Conservation (phyloP, 2,329 filamentous ascomycete genomes). For the Albifimbria verrucaria region DNA sequence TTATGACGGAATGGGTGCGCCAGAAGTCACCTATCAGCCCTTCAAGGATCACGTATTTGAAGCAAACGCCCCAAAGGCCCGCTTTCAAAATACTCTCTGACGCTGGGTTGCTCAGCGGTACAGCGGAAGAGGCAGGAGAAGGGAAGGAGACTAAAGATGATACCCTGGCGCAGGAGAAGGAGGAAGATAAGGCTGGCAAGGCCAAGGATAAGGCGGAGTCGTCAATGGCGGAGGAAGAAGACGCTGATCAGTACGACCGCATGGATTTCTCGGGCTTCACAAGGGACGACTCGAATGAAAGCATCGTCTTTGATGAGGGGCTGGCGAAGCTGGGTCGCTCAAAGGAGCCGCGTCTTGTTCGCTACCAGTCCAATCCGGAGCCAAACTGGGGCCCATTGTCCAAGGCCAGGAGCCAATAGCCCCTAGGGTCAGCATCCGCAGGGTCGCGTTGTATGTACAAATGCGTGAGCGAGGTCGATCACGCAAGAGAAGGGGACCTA, state of each 20-base stretch:
- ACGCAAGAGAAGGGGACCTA: not conserved
- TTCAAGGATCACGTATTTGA: conserved; percentile 54
- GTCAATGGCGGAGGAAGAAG: conserved; percentile 10
- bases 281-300: conserved; percentile 50
- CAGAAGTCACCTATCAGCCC: conserved; percentile 78
- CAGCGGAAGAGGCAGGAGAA: conserved; percentile 13
- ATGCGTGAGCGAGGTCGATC: not conserved
- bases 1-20: conserved; percentile 88
- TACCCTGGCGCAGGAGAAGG: conserved; percentile 12
- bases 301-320: conserved; percentile 69
- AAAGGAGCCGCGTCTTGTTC: conserved; percentile 66
- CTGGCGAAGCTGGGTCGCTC: conserved; percentile 74
- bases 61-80: conserved; percentile 53
- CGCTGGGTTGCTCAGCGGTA: conserved; percentile 25
- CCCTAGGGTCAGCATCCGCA: conserved; percentile 17
- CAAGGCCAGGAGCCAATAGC: conserved; percentile 58
- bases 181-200: conserved; percentile 27
- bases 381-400: conserved; percentile 92
- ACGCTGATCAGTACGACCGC: conserved; percentile 8
- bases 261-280: conserved; percentile 7
- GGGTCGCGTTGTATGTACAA: not conserved
- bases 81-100: conserved; percentile 65
- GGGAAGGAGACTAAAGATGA: conserved; percentile 28
- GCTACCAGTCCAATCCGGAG: conserved; percentile 87
- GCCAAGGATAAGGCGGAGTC: conserved; percentile 6